These are phyloP conservation scores for Kwoniella heveanensis DNA, from an alignment of 768 basidiomycete genomes.

Conservation along the genomic window DNA sequence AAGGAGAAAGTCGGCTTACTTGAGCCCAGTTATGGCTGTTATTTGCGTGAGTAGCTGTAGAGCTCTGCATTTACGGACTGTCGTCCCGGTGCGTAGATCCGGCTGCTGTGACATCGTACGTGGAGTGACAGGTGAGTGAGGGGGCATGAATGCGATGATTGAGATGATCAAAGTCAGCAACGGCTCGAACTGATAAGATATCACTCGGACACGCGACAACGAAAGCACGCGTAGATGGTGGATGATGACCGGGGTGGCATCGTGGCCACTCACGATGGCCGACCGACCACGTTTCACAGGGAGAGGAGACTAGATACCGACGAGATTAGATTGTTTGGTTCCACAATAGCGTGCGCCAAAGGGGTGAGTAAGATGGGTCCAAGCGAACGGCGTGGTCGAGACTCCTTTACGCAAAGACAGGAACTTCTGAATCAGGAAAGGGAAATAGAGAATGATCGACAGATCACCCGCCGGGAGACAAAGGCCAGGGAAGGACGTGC, in stretches of 20 bases:
- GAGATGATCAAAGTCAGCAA: not conserved
- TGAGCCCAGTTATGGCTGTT: conserved; percentile 23
- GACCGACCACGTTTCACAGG: not conserved
- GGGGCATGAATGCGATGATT: not conserved
- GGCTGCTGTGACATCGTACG: not conserved
- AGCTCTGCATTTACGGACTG: conserved; percentile 22
- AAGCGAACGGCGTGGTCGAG: not conserved
- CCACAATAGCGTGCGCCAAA: not conserved
- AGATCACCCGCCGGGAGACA: not conserved
- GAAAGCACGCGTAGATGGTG: not conserved
- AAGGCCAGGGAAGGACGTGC: not conserved
- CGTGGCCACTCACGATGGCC: not conserved
- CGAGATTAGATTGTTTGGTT: not conserved
- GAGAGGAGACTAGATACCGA: no score
- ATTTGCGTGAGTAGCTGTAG: conserved; percentile 10
- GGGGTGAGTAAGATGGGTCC: no score
- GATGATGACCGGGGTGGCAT: not conserved
- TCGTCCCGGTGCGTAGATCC: not conserved
- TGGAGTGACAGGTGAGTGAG: not conserved
- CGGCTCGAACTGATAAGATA: not conserved
- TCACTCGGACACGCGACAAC: not conserved
- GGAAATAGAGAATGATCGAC: not conserved
- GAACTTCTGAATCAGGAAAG: conserved; percentile 2
- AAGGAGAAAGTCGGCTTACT: conserved; percentile 6
- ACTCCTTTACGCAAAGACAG: not conserved